A percentile compares a stretch with the other conserved stretches of the same genome.
These are phyloP conservation scores for Coemansia sp. DNA, from an alignment of 192 early-diverging fungal species.

Conservation along the genomic window DNA sequence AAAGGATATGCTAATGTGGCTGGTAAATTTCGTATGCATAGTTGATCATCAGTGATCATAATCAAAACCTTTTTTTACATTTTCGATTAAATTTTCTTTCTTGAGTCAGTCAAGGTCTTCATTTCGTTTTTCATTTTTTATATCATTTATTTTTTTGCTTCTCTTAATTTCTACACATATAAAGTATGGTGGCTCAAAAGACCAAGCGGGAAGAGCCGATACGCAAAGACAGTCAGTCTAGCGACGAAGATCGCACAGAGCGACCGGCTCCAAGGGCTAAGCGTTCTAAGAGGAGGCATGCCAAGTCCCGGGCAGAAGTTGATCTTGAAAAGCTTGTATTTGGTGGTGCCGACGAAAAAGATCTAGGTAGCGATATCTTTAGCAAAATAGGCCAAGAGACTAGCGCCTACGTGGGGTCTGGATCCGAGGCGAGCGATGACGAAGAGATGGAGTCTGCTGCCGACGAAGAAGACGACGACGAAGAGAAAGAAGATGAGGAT, in stretches of 20 bases:
- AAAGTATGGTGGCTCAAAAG: background rate
- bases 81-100: background rate
- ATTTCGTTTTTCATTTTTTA: background rate
- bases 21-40: no score
- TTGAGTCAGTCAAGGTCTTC: background rate
- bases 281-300: constrained; percentile 10
- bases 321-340: constrained; percentile 78
- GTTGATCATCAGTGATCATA: background rate
- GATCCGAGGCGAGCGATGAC: background rate
- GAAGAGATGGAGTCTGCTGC: background rate
- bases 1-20: no score
- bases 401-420: background rate
- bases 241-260: constrained; percentile 1
- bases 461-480: background rate
- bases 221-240: background rate
- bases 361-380: constrained; percentile 19
- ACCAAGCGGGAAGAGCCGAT: constrained; percentile 1
- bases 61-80: background rate
- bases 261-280: constrained; percentile 6
- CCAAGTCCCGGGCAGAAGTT: constrained; percentile 65
- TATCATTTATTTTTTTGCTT: background rate
- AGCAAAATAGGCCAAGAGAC: constrained; percentile 14
- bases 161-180: background rate
- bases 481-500: background rate
- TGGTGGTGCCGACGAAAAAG: constrained; percentile 59